Evolutionary conservation across 306 rosid genomes (phyloP).

Genomic region (Clitoria ternatea): DNA sequence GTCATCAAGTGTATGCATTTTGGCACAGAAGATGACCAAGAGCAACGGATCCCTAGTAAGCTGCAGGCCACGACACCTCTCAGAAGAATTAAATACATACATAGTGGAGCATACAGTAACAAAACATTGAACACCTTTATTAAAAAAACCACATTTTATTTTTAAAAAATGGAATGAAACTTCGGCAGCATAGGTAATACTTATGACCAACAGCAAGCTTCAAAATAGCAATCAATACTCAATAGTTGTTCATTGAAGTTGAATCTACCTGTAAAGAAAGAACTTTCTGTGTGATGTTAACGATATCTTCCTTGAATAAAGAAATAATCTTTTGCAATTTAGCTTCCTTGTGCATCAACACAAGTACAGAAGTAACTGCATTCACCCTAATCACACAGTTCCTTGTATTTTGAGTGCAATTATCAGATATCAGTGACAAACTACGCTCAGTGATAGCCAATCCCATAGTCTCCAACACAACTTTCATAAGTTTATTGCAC

Average conservation of each 20-base stretch:
- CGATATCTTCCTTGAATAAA: constrained; percentile 43
- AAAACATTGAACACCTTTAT: constrained; percentile 1
- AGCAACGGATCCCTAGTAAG: background rate
- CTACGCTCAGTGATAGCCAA: constrained; percentile 38
- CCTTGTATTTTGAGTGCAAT: constrained; percentile 20
- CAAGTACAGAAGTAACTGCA: constrained; percentile 44
- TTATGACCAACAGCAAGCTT: background rate
- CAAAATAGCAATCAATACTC: constrained; percentile 1
- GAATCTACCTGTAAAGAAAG: constrained; percentile 47
- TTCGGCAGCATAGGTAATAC: background rate
- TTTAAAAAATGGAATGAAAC: background rate
- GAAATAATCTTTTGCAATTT: constrained; percentile 42
- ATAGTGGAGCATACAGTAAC: background rate
- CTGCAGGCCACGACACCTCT: background rate
- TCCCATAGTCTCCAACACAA: constrained; percentile 52
- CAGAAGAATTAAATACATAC: background rate
- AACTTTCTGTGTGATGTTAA: constrained; percentile 36
- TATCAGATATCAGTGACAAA: constrained; percentile 13
- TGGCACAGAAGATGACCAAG: background rate
- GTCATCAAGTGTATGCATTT: background rate
- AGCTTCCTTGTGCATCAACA: constrained; percentile 46
- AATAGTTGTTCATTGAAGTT: constrained; percentile 19
- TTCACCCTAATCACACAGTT: constrained; percentile 31
- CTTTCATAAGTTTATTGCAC: constrained; percentile 53
- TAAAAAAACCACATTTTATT: background rate